These are phyloP conservation scores for Neopestalotiopsis sp. DNA, from an alignment of 2,329 filamentous ascomycete species.

Conservation along the genomic window DNA sequence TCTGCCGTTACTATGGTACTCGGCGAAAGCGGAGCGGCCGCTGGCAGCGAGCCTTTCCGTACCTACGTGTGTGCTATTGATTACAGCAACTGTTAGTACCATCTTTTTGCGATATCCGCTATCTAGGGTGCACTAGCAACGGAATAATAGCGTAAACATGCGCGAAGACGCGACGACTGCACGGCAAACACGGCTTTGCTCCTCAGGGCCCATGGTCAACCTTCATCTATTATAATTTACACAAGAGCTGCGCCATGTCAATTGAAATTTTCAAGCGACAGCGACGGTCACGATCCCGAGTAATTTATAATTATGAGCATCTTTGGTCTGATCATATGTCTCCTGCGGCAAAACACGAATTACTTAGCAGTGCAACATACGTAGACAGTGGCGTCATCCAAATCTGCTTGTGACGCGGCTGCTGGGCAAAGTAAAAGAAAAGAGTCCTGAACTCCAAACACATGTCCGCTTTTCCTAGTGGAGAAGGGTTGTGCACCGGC, in stretches of 20 bases:
- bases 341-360: neutral
- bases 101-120: no score
- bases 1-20: constrained; percentile 2
- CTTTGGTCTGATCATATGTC: neutral
- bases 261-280: neutral
- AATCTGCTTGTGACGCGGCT: constrained; percentile 12
- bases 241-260: neutral
- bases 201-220: neutral
- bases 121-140: neutral
- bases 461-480: constrained; percentile 3
- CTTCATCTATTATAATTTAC: neutral
- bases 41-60: neutral
- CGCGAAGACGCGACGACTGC: neutral
- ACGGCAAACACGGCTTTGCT: neutral
- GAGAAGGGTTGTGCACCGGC: neutral
- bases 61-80: neutral
- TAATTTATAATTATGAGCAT: neutral
- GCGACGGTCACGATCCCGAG: neutral
- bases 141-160: neutral
- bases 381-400: constrained; percentile 11
- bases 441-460: constrained; percentile 10
- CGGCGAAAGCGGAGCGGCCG: constrained; percentile 11
- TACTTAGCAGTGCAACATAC: constrained; percentile 5
- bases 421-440: neutral
- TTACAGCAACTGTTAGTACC: no score